Base-by-base conservation (phyloP, 1,284 basidiomycete species). In the Boletus sp. region DNA sequence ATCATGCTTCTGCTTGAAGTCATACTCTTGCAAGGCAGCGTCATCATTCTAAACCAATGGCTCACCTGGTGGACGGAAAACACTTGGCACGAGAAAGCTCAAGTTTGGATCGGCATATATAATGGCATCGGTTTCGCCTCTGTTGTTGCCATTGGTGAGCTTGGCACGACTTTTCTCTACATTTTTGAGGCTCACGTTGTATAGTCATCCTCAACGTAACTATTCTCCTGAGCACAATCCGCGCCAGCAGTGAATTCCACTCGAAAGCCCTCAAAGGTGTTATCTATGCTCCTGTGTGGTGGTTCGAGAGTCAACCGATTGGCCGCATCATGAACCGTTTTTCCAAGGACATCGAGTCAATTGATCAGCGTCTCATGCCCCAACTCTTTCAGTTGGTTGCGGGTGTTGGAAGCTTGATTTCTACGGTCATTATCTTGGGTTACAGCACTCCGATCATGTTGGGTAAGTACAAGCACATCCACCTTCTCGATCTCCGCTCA, bases 301-400 rank as follows among this genome's bases (percentile, higher is more conserved):
- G 74, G 68, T 59, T 76, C 30, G 75, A 77, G 53, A 60, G 64
- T 32, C 73, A 73, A 26, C 75, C 75, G 0, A 69, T 73, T 16
- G 73, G 75, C 34, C 66, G 72, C 33, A 70, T 76, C 60, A 70
- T 75, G 55, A 65, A 69, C 49, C 68, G 75, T 27, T 75, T 76
- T 57, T 74, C 74, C 27, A 72, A 73, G 54, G 75, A 77, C 49
- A 74, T 75, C 29, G 61, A 66, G 61, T 67, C 58, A 46, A 62
- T 57, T n/a, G 56, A 57, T 23, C 55, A 56, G 44, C 53, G 57
- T 44, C 49, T 53, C 39, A 52, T 53, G 54, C 55, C 66, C 46
- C 62, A 57, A 13, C 48, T 64, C 43, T 64, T 63, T 42, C 61
- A 57, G 23, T 46, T 60, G 70, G 73, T 60, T 61, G 68, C 26